A percentile compares a stretch with the other conserved stretches of the same genome.
Evolutionary conservation across 352 stramenopile genomes (phyloP).

Genomic region (Achlya hypogyna): DNA sequence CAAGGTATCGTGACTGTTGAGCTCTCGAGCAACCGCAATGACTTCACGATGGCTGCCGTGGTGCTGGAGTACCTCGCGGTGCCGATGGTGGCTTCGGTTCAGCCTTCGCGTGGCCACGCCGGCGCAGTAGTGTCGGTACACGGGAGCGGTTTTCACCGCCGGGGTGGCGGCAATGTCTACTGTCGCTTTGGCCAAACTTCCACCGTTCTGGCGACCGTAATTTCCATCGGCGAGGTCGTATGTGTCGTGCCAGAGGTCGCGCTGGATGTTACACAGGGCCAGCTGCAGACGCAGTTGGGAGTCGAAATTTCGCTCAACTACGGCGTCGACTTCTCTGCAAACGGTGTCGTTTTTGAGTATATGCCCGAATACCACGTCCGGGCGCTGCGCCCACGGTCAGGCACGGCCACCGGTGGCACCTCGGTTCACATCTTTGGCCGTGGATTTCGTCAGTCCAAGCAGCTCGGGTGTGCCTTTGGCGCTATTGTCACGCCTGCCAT

Average conservation of each 20-base stretch:
- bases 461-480: conserved; percentile 57
- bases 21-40: conserved; percentile 8
- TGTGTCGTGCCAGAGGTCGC: conserved; percentile 32
- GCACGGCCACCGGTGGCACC: conserved; percentile 42
- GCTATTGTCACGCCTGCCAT: conserved; percentile 28
- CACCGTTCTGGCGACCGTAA: conserved; percentile 23
- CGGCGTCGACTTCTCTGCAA: conserved; percentile 80
- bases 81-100: background rate
- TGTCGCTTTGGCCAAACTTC: conserved; percentile 39
- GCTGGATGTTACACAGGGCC: background rate
- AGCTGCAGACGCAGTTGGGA: conserved; percentile 16
- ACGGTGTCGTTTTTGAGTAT: conserved; percentile 56
- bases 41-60: background rate
- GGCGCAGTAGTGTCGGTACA: background rate
- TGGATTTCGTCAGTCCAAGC: conserved; percentile 48
- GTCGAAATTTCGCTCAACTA: conserved; percentile 82
- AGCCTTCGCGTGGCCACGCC: background rate
- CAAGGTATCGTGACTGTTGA: conserved; percentile 1
- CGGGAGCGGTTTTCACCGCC: background rate
- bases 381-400: conserved; percentile 33
- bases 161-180: conserved; percentile 29
- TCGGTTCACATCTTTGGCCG: conserved; percentile 40
- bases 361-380: conserved; percentile 37
- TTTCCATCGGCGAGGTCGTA: conserved; percentile 34
- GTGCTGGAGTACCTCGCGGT: background rate